These are phyloP conservation scores for Chytriomyces sp. DNA, from an alignment of 192 early-diverging fungal species.

Conservation along the genomic window DNA sequence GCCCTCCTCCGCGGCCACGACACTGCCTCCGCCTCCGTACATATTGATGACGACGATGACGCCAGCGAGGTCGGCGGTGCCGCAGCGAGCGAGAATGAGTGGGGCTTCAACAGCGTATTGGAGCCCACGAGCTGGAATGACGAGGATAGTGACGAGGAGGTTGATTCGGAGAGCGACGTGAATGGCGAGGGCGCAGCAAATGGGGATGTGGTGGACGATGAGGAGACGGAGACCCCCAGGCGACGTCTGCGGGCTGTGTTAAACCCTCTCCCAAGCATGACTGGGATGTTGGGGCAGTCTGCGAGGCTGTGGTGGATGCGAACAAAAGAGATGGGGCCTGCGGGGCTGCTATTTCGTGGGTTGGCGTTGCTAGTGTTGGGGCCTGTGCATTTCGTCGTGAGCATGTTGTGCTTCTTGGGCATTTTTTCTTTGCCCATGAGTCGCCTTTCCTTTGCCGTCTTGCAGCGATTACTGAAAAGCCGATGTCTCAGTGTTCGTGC, in stretches of 20 bases:
- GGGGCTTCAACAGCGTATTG: neutral
- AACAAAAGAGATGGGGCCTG: conserved; percentile 33
- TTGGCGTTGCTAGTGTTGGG: conserved; percentile 50
- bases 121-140: conserved; percentile 2
- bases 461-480: conserved; percentile 74
- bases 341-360: conserved; percentile 40
- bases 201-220: too few species aligned
- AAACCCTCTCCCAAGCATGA: too few species aligned
- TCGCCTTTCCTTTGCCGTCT: conserved; percentile 82
- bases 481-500: conserved; percentile 6
- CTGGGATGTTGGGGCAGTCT: neutral
- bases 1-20: neutral
- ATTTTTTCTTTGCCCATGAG: conserved; percentile 94
- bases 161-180: neutral
- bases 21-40: neutral
- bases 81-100: neutral
- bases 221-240: neutral
- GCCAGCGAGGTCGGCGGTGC: too few species aligned
- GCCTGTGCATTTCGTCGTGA: conserved; percentile 77
- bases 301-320: neutral
- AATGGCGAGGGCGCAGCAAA: neutral
- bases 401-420: conserved; percentile 78
- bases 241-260: neutral
- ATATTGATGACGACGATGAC: neutral
- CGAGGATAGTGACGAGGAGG: conserved; percentile 18